These are phyloP conservation scores for Eutrema salsugineum DNA, from an alignment of 441 rosid genomes.

Conservation along the genomic window DNA sequence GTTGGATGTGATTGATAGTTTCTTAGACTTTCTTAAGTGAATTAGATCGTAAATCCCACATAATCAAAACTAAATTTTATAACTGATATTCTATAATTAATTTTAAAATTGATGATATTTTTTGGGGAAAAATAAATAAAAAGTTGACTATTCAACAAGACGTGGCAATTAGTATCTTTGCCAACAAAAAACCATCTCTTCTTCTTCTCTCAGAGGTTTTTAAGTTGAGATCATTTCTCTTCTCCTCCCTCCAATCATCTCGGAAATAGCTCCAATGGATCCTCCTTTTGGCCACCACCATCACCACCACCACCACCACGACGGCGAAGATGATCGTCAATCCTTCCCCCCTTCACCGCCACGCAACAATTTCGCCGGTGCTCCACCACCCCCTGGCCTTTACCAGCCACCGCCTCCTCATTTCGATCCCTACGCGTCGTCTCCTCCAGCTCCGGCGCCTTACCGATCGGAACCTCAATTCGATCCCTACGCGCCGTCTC, in stretches of 20 bases:
- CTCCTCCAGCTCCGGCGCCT: neutral
- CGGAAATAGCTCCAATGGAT: constrained; percentile 39
- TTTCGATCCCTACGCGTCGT: neutral
- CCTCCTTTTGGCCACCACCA: constrained; percentile 38
- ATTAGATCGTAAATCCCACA: too few relatives aligned
- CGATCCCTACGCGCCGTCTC: constrained; percentile 18
- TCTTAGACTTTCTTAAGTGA: too few relatives aligned
- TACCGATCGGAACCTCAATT: neutral
- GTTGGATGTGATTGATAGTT: too few relatives aligned
- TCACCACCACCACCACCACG: constrained; percentile 34
- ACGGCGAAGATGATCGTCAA: constrained; percentile 28
- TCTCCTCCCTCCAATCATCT: neutral
- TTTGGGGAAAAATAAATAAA: neutral
- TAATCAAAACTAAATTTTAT: too few relatives aligned
- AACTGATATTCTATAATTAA: too few relatives aligned
- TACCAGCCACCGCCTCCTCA: constrained; percentile 14
- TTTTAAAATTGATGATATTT: too few relatives aligned
- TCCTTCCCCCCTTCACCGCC: constrained; percentile 27
- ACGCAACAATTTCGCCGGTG: constrained; percentile 14
- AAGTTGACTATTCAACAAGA: neutral
- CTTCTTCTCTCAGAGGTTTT: neutral
- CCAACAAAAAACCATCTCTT: neutral
- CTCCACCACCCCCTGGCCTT: constrained; percentile 17
- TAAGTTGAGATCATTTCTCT: neutral
- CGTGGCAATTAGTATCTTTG: neutral